Evolutionary conservation across 176 grass and related monocot species (phyloP).

Genomic region (Carex pumila): DNA sequence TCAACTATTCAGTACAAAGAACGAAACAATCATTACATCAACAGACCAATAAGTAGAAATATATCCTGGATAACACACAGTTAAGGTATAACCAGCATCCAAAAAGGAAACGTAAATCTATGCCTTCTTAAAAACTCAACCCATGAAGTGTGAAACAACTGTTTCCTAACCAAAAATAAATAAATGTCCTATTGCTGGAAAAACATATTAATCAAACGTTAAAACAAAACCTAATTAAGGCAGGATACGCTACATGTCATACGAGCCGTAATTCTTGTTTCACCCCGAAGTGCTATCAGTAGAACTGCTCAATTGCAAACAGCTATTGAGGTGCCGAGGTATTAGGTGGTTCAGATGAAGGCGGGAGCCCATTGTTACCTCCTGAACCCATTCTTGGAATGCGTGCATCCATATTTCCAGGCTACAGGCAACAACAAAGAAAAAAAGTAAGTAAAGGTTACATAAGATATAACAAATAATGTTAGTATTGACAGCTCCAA

Average conservation of each 20-base stretch:
- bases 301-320: neutral
- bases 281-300: neutral
- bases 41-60: neutral
- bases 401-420: slow-evolving; percentile 49
- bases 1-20: too few relatives aligned
- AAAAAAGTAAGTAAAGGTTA: neutral
- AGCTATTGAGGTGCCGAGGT: slow-evolving; percentile 51
- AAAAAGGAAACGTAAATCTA: neutral
- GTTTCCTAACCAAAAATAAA: neutral
- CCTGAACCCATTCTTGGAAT: slow-evolving; percentile 29
- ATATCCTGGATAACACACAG: neutral
- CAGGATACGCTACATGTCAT: neutral
- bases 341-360: slow-evolving; percentile 43
- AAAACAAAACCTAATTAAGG: neutral
- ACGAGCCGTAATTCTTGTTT: neutral
- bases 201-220: neutral
- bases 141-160: neutral
- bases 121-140: neutral
- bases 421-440: slow-evolving; percentile 29
- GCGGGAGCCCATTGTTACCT: slow-evolving; percentile 57
- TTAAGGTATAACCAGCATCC: neutral
- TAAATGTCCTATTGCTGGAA: neutral
- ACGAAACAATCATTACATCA: neutral
- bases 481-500: neutral
- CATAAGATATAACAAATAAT: neutral